These are phyloP conservation scores for Lentinula guzmanii DNA, from an alignment of 768 basidiomycete species.

Conservation along the genomic window DNA sequence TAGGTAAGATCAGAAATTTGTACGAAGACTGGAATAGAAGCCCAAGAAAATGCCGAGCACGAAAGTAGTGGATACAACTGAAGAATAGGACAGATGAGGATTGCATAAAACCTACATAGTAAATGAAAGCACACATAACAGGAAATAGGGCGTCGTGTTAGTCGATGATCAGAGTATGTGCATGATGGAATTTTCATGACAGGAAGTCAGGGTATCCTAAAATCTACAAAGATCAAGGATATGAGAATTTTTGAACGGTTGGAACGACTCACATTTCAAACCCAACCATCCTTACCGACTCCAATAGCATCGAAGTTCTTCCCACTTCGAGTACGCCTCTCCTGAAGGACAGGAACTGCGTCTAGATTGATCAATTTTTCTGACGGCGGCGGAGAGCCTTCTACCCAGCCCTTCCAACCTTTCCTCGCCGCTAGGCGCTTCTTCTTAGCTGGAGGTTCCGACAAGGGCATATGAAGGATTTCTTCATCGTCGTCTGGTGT, in stretches of 20 bases:
- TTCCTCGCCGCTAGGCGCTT: conserved; percentile 68
- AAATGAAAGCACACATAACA: conserved; percentile 11
- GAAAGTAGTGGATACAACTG: conserved; percentile 5
- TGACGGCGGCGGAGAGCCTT: conserved; percentile 76
- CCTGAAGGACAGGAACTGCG: conserved; percentile 60
- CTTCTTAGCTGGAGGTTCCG: conserved; percentile 32
- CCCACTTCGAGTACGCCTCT: conserved; percentile 76
- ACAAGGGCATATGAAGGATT: conserved; percentile 16
- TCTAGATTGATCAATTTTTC: conserved; percentile 81
- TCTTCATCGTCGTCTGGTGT: conserved; percentile 64
- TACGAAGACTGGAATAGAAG: conserved; percentile 11
- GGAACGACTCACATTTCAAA: conserved; percentile 45
- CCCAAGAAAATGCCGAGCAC: neutral
- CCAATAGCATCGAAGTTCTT: conserved; percentile 82
- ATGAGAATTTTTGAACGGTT: conserved; percentile 49
- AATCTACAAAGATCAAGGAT: conserved; percentile 19
- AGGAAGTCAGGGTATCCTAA: conserved; percentile 17
- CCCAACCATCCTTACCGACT: conserved; percentile 73
- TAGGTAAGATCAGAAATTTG: conserved; percentile 8
- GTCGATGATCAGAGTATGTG: neutral
- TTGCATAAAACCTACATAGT: conserved; percentile 4
- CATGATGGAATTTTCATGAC: conserved; percentile 8
- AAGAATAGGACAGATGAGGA: neutral
- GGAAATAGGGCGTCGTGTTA: conserved; percentile 4
- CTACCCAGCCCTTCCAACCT: conserved; percentile 91